phyloP scores from a whole-genome alignment of 352 stramenopile species.

The Thraustochytrium striatum region DNA sequence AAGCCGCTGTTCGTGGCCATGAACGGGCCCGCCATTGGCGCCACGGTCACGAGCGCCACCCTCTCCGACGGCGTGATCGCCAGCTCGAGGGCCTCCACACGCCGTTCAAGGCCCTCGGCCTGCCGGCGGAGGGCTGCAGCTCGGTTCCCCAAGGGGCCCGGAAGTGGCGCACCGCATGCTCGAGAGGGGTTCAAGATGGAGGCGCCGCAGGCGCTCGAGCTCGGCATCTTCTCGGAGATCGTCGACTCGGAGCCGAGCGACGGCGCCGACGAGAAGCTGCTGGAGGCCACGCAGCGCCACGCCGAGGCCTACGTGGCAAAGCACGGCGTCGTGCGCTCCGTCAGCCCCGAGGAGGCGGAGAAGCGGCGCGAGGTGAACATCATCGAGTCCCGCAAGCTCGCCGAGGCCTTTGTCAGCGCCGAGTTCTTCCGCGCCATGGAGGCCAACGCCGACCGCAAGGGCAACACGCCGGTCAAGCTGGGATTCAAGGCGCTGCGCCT shows the following conservation, averaged over 20 bases:
- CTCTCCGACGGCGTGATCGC: constrained; percentile 83
- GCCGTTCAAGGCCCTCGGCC: constrained; percentile 80
- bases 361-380: constrained; percentile 1
- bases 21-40: constrained; percentile 79
- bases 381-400: constrained; percentile 2
- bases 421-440: constrained; percentile 37
- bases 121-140: constrained; percentile 80
- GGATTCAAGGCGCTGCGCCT: constrained; percentile 16
- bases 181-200: constrained; percentile 21
- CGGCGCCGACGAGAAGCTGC: not conserved
- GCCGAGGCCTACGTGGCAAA: constrained; percentile 25
- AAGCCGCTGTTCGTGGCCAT: constrained; percentile 82
- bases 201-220: not conserved
- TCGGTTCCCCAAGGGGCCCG: not conserved
- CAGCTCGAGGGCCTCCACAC: constrained; percentile 73
- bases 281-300: constrained; percentile 15
- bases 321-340: not conserved
- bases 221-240: not conserved
- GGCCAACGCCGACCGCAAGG: constrained; percentile 28
- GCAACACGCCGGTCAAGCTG: constrained; percentile 8
- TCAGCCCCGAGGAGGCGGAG: not conserved
- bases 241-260: not conserved
- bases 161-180: not conserved
- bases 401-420: constrained; percentile 26
- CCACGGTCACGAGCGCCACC: constrained; percentile 76